Base-by-base conservation (phyloP, 2,329 filamentous ascomycete genomes). In the Ploettnerulaceae sp. region DNA sequence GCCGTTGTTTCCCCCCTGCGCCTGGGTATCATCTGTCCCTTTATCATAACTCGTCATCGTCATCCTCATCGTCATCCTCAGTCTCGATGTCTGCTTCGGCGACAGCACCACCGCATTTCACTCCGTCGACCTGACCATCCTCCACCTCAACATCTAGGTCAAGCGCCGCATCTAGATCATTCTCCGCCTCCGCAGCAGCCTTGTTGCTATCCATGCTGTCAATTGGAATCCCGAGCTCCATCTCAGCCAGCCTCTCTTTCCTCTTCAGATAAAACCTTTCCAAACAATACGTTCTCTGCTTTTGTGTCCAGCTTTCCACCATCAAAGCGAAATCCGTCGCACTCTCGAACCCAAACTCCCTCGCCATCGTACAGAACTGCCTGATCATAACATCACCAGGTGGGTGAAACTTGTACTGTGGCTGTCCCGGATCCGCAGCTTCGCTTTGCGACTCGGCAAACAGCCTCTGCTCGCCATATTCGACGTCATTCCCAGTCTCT, bases 351-450 rank as follows among this genome's bases (percentile, higher is more conserved):
- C 87, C 88, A 64, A 89, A 86, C 45, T 79, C 79, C 58, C 74
- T 76, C 1, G 89, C 88, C 87, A 97, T 95, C 20, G 82, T 85
- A 66, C 89, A 95, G 60, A 98, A 95, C 60, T 97, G 90, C 14
- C 91, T 76, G 42, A 76, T 75, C 67, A 81, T 79, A 7, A 96
- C 86, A 7, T 83, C 79, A 42, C 76, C 72, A 0, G 87, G 84
- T 0, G 91, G 91, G 63, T 73, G 72, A 31, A 67, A 65, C n/a
- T 57, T 58, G 52, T 60, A 61, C 11, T 45, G 33, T 20, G 59
- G 48, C 47, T 48, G 57, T 0, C 57, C 47, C 32, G 52, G 65
- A 36, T 29, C 56, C 45, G 25, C 48, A 47, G 44, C 29, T 48
- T 45, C 25, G 51, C 20, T 49, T 64, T 77, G 58, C 5, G 62